Evolutionary conservation across 257 asterid genomes (phyloP), one percentile per base, ranked within the genome.

Genomic region (Ilex aquifolium): DNA sequence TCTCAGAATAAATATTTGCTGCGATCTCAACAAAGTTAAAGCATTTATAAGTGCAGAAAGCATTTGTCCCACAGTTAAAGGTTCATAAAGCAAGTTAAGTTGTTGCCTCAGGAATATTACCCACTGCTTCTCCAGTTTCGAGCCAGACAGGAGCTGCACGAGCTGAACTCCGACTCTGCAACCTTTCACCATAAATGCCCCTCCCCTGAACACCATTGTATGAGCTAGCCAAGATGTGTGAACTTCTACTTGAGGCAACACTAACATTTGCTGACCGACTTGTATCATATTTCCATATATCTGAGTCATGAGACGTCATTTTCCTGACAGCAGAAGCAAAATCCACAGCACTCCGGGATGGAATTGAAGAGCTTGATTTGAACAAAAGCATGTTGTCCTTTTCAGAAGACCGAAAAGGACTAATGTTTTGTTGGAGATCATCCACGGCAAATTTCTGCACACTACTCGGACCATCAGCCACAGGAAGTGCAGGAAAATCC

Each of bases 401-500:
- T 51, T 62, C 88, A 16, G 83, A 59, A 60, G 79, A 70, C 72
- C 74, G 73, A 58, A 74, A 81, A 16, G 85, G 84, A 62, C 70
- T 69, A 8, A 68, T 71, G 56, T 71, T 82, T 57, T 73, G 88
- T 62, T 83, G 85, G 65, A 81, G 79, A 67, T 80, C 80, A 14
- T 73, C 80, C 13, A 73, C 81, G 60, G 75, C 50, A 76, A 77
- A 83, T 49, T 75, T 83, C 31, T 75, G 65, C 72, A 80, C 62
- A 60, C 80, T 82, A 10, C 77, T 79, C 65, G 72, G 85, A 65
- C 79, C 72, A 53, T 80, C 95, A 65, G 82, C 71, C 10, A 65
- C 77, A 65, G 93, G 77, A 57, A 87, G 95, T 46, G 97, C 96
- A n/a, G 99, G 99, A 66, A 93, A 90, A 80, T 88, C 96, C 86